A percentile compares a stretch with the other conserved stretches of the same genome.
Evolutionary conservation across 495 filamentous ascomycete genomes (phyloP).

Genomic region (Cryomyces minteri): DNA sequence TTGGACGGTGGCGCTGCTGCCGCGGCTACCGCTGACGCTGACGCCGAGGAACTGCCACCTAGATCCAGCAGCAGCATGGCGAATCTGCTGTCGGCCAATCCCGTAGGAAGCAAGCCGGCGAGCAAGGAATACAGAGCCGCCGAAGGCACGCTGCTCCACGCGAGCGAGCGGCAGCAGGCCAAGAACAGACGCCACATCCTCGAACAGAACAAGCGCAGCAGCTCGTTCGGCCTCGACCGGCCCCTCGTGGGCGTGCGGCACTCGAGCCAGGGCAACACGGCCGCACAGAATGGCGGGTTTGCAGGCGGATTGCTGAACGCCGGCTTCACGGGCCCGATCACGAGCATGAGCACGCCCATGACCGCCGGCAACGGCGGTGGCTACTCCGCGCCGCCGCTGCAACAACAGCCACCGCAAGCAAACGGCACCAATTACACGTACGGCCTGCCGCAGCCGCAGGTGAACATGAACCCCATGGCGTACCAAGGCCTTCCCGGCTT

Average conservation of each 20-base stretch:
- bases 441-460: too few relatives aligned
- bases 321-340: constrained; percentile 7
- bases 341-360: constrained; percentile 1
- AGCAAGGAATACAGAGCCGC: constrained; percentile 4
- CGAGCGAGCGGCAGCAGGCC: constrained; percentile 9
- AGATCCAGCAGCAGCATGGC: constrained; percentile 43
- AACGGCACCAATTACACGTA: too few relatives aligned
- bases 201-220: constrained; percentile 8
- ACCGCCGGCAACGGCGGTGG: too few relatives aligned
- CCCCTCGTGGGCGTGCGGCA: constrained; percentile 8
- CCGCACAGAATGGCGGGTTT: constrained; percentile 23
- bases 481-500: too few relatives aligned
- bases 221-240: constrained; percentile 9
- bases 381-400: not conserved
- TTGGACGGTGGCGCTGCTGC: constrained; percentile 2
- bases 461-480: too few relatives aligned
- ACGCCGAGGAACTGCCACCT: constrained; percentile 1
- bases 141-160: constrained; percentile 14
- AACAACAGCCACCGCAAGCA: not conserved
- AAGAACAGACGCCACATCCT: constrained; percentile 7
- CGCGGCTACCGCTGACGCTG: not conserved
- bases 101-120: constrained; percentile 17
- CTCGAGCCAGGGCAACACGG: constrained; percentile 10
- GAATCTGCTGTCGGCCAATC: constrained; percentile 44
- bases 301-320: constrained; percentile 29